A percentile compares a stretch with the other conserved stretches of the same genome.
phyloP scores from a whole-genome alignment of 2,329 filamentous ascomycete species.

The Rhinocladiella similis region DNA sequence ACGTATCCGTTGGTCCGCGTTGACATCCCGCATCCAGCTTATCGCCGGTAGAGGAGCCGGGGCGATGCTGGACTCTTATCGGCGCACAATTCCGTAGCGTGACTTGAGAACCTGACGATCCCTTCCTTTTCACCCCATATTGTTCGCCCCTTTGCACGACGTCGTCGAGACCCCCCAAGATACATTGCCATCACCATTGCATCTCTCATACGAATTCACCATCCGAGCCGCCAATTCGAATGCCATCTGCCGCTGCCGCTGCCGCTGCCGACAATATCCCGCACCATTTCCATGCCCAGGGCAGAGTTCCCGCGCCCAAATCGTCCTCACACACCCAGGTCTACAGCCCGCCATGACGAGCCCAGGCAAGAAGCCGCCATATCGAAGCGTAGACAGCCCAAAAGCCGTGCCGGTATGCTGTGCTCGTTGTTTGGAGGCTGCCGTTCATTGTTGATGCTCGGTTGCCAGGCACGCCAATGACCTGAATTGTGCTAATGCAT shows the following conservation, averaged over 20 bases:
- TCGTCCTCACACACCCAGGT: background rate
- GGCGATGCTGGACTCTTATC: too few relatives aligned
- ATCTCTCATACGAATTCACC: too few relatives aligned
- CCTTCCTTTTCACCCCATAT: too few relatives aligned
- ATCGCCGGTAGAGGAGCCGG: too few relatives aligned
- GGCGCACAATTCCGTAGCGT: too few relatives aligned
- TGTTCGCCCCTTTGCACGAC: too few relatives aligned
- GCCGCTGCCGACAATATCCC: background rate
- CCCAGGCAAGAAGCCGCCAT: background rate
- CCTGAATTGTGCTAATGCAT: background rate
- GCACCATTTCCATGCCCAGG: background rate
- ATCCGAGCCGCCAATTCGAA: background rate
- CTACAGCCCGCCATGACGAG: background rate
- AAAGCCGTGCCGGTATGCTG: conserved; percentile 1
- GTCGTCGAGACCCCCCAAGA: too few relatives aligned
- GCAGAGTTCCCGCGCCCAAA: background rate
- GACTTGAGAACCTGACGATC: too few relatives aligned
- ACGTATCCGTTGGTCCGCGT: too few relatives aligned
- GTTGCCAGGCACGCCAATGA: background rate
- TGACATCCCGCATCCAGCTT: too few relatives aligned
- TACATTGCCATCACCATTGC: too few relatives aligned
- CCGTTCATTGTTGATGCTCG: background rate
- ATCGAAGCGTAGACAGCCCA: conserved; percentile 3
- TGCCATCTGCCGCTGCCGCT: background rate
- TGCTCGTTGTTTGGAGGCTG: background rate